Evolutionary conservation across 805 yeast genomes (phyloP), one percentile per base, ranked within the genome.

Genomic region (Candida alai): DNA sequence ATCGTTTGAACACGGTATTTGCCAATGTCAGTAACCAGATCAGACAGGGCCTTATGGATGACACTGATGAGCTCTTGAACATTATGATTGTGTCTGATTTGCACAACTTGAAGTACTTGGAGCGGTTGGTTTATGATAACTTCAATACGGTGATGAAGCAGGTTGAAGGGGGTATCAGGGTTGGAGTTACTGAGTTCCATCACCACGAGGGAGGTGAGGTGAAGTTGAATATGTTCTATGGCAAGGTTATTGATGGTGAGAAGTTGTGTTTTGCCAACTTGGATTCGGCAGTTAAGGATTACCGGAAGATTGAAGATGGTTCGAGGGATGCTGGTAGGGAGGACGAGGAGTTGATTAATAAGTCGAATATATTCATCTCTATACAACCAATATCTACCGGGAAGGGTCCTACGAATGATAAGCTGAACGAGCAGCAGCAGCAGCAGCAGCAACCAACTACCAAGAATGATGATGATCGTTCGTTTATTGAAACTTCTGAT

Each of bases 231-330:
- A 56, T 84, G 45, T 86, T 88, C 52, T 63, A 71, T 14, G 97
- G 97, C 6, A 82, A 83, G 43, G 49, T 78, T 1, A 73, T 78
- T 28, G 95, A 87, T 55, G 97, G 93, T 10, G 94, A 84, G 49
- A 90, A 93, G 56, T 72, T 93, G 39, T 83, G 94, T 25, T 70
- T 76, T 48, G 97, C 97, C 4, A 89, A 87, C 52, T 70, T 90
- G 47, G 96, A 87, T 19, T 76, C 78, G 35, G 77, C 80, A n/a
- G 71, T 80, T 34, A 71, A 74, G 65, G 61, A 60, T 40, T 65
- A 41, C 45, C 41, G 39, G 47, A 54, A 24, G 37, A 39, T 39
- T 16, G 40, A 41, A 11, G 47, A 35, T 14, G 38, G 41, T 21
- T 43, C 48, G 2, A 47, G 49, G 24, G 37, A 39, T 13, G 32